Evolutionary conservation across 495 filamentous ascomycete species (phyloP), one percentile per base, ranked within the genome.

Genomic region (Podospora anserina): DNA sequence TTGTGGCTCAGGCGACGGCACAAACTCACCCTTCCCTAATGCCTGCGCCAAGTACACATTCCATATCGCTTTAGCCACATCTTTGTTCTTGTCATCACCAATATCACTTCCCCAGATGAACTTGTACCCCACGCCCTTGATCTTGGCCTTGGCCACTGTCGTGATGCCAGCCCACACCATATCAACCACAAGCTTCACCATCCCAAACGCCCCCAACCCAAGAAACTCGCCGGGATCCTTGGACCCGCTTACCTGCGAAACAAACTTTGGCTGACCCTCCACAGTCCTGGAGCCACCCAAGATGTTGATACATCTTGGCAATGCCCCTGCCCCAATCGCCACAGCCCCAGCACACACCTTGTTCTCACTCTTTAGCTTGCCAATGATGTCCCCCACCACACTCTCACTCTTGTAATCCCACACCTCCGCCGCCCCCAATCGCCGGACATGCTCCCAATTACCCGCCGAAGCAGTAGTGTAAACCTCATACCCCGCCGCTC

Each of bases 401-500:
- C 9, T n/a, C 9, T n/a, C 13, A 6, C 30, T 32, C 16, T 49
- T 79, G 75, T 91, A 89, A 74, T 91, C 87, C 67, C 89, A 86
- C 2, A 82, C 84, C 20, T 79, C 64, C 23, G 65, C 78, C 5
- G 88, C 89, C 9, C 89, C 88, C 0, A 89, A 79, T 3, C 66
- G 70, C 70, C 81, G 83, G 53, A 85, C 76, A 66, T 82, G 83
- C 0, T 82, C 82, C 44, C 84, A 82, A 74, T 90, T 91, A 69
- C 81, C 82, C 1, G 78, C 75, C 1, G 82, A 85, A 0, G 85
- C 79, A 0, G 87, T 89, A 0, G 84, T 78, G 64, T 88, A 74
- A 3, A 91, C 89, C n/a, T 86, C 83, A 34, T 85, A 85, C 3
- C 89, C 89, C 0, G 88, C 80, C 2, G 85, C 84, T 0, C 78